Conservation (phyloP, 1,284 basidiomycete species). For the Leccinum brunneo-olivaceum region DNA sequence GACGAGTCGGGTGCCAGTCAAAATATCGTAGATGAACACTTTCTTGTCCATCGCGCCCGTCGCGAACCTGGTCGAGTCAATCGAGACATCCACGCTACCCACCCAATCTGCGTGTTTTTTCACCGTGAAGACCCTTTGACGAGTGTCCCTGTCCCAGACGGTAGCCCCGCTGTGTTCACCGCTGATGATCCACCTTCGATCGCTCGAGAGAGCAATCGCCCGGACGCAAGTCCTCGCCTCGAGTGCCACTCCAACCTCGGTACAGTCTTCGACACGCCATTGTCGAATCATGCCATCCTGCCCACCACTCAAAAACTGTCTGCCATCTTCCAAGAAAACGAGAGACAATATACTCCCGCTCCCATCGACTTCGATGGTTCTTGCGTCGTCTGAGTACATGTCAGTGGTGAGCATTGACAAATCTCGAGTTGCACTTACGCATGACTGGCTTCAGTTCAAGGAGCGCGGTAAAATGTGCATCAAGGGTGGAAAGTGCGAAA, state of each 20-base stretch:
- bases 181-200: slow-evolving; percentile 5
- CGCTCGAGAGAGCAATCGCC: slow-evolving; percentile 1
- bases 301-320: slow-evolving; percentile 3
- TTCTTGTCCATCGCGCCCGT: not conserved
- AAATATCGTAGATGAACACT: not conserved
- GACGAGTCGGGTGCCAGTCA: not conserved
- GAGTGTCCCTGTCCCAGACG: slow-evolving; percentile 7
- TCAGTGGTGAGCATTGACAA: no score
- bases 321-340: slow-evolving; percentile 5
- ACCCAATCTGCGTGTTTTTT: not conserved
- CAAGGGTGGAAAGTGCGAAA: no score
- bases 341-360: not conserved
- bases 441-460: no score
- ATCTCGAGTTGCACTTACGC: no score
- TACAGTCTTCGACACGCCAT: slow-evolving; percentile 1
- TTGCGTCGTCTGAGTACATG: slow-evolving; percentile 5
- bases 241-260: not conserved
- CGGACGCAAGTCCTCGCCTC: not conserved
- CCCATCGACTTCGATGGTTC: slow-evolving; percentile 1
- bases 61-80: slow-evolving; percentile 1
- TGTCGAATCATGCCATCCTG: slow-evolving; percentile 3
- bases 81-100: not conserved
- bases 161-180: slow-evolving; percentile 1
- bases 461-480: no score
- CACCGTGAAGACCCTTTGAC: not conserved